Evolutionary conservation across 768 basidiomycete genomes (phyloP).

Genomic region (Leccinum arenicola): DNA sequence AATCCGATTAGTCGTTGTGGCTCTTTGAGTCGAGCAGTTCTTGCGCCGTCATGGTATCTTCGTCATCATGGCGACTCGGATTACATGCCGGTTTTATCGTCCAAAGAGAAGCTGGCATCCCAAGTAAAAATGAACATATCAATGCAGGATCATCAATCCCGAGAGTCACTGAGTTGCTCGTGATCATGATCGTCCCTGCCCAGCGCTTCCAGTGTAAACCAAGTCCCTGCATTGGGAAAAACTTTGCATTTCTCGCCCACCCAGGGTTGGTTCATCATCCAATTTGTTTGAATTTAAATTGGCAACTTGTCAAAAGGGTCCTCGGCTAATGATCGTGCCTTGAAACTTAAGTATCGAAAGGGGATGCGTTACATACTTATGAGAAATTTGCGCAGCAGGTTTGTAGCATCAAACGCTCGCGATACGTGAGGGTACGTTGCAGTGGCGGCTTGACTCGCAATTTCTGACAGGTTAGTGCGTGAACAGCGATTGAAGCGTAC

Average conservation of each 20-base stretch:
- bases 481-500: not conserved
- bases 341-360: not conserved
- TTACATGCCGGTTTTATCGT: conserved; percentile 12
- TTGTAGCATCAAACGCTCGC: not conserved
- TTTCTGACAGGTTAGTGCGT: not conserved
- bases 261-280: not conserved
- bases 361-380: not conserved
- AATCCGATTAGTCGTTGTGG: not conserved
- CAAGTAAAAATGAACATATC: not conserved
- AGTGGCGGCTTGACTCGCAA: not conserved
- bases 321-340: not conserved
- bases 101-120: conserved; percentile 1
- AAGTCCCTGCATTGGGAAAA: not conserved
- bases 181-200: not conserved
- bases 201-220: not conserved
- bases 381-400: not conserved
- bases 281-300: not conserved
- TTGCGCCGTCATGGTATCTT: conserved; percentile 22
- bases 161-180: not conserved
- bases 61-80: conserved; percentile 11
- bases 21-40: conserved; percentile 4
- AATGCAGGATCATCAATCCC: conserved; percentile 17
- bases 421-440: not conserved
- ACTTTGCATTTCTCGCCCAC: not conserved
- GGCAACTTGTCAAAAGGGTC: not conserved